Conservation (phyloP, 371 early-diverging fungal genomes). For the Mortierella sp. region DNA sequence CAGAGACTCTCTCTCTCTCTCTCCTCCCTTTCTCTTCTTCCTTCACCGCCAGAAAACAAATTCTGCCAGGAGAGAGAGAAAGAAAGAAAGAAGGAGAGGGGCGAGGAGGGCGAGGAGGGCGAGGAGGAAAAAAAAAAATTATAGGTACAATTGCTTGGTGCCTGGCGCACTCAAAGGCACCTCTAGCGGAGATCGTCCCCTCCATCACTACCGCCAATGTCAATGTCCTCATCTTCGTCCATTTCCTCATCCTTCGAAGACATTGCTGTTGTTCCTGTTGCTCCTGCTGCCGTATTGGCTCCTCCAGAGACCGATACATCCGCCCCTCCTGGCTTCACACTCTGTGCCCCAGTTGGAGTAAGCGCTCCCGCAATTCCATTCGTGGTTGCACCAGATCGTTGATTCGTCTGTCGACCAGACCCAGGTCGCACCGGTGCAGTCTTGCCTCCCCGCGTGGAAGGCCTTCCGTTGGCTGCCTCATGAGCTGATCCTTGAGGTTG, state of each 20-base stretch:
- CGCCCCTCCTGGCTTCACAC: too few relatives aligned
- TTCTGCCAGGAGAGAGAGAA: not conserved
- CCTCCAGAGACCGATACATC: not conserved
- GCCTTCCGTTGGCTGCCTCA: not conserved
- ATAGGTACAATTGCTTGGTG: not conserved
- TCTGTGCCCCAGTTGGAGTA: too few relatives aligned
- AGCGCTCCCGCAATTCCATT: too few relatives aligned
- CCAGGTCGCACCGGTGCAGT: constrained; percentile 5
- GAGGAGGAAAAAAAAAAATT: not conserved
- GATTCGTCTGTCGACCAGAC: too few relatives aligned
- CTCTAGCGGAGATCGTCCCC: constrained; percentile 59
- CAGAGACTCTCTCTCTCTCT: too few relatives aligned
- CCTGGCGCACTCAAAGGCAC: not conserved
- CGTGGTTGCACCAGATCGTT: too few relatives aligned
- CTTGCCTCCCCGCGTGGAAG: constrained; percentile 35
- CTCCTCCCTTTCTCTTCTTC: too few relatives aligned
- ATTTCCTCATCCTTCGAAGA: constrained; percentile 56
- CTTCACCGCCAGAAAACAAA: too few relatives aligned
- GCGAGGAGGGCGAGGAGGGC: not conserved
- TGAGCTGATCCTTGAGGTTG: too few relatives aligned
- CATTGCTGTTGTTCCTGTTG: constrained; percentile 13
- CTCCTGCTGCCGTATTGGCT: not conserved
- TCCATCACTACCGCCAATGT: constrained; percentile 72
- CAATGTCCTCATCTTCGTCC: constrained; percentile 73
- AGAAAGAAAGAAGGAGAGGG: not conserved